These are phyloP conservation scores for Blastocystis sp. DNA, from an alignment of 352 stramenopile species.

Conservation along the genomic window DNA sequence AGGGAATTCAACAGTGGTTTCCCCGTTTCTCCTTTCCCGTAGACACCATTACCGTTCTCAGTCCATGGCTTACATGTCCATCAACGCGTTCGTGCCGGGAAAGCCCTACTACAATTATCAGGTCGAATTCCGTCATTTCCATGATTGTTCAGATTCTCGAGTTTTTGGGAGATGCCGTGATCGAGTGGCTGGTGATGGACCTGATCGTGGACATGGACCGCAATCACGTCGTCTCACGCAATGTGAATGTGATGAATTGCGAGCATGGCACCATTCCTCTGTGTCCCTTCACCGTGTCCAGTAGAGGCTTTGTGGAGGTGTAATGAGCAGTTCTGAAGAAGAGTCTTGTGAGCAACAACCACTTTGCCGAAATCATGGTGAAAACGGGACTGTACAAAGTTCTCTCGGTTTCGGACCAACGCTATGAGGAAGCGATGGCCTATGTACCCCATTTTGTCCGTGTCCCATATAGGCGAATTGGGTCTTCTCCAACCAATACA, in stretches of 20 bases:
- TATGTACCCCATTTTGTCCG: background rate
- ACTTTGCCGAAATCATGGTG: constrained; percentile 6
- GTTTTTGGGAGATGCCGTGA: constrained; percentile 37
- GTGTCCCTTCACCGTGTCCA: background rate
- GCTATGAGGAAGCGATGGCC: background rate
- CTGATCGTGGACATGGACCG: constrained; percentile 24
- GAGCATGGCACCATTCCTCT: constrained; percentile 1
- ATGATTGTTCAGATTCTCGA: constrained; percentile 17
- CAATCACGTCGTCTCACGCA: background rate
- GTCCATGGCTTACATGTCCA: background rate
- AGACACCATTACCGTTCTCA: constrained; percentile 6
- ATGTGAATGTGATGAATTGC: background rate
- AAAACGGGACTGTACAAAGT: constrained; percentile 5
- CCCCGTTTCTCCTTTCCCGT: background rate
- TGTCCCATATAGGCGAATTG: constrained; percentile 29
- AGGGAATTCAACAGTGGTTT: background rate
- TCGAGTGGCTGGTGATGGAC: constrained; percentile 32
- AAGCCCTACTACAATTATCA: background rate
- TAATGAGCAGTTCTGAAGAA: background rate
- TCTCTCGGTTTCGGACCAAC: background rate
- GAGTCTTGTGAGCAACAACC: background rate
- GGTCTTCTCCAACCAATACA: background rate
- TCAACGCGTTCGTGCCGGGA: background rate
- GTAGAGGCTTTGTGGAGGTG: background rate
- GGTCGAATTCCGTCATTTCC: background rate